phyloP scores from a whole-genome alignment of 2,329 filamentous ascomycete species.

The Juglanconis sp. region DNA sequence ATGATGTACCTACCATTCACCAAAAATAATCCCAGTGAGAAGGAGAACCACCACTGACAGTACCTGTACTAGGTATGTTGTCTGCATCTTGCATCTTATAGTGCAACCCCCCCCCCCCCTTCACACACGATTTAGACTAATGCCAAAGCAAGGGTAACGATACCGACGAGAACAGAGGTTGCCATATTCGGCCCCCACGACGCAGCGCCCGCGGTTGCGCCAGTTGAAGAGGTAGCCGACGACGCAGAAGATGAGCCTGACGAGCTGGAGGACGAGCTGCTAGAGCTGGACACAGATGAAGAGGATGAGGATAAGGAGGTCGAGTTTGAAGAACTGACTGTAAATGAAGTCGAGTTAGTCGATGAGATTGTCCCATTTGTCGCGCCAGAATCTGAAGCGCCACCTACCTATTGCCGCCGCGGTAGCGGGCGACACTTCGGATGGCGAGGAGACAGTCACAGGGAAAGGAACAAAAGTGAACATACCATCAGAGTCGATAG shows the following conservation, averaged over 20 bases:
- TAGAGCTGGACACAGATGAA: neutral
- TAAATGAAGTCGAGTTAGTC: constrained; percentile 17
- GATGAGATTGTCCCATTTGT: constrained; percentile 2
- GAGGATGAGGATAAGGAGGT: constrained; percentile 1
- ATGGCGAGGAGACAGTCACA: neutral
- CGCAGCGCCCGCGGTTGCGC: neutral
- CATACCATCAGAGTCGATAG: neutral
- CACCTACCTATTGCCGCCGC: neutral
- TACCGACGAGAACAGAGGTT: neutral
- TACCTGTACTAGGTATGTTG: no score
- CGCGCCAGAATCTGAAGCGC: neutral
- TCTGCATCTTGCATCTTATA: no score
- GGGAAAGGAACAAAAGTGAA: neutral
- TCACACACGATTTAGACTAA: no score
- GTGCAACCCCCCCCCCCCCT: no score
- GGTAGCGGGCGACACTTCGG: neutral
- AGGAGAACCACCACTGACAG: no score
- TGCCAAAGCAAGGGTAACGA: no score
- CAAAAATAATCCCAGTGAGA: no score
- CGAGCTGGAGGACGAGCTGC: neutral
- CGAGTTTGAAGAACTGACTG: constrained; percentile 14
- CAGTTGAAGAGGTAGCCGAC: neutral
- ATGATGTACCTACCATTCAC: no score
- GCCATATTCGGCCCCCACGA: neutral
- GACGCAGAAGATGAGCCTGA: neutral